phyloP scores from a whole-genome alignment of 345 rosid genomes.

The Cardamine chenopodiifolia region DNA sequence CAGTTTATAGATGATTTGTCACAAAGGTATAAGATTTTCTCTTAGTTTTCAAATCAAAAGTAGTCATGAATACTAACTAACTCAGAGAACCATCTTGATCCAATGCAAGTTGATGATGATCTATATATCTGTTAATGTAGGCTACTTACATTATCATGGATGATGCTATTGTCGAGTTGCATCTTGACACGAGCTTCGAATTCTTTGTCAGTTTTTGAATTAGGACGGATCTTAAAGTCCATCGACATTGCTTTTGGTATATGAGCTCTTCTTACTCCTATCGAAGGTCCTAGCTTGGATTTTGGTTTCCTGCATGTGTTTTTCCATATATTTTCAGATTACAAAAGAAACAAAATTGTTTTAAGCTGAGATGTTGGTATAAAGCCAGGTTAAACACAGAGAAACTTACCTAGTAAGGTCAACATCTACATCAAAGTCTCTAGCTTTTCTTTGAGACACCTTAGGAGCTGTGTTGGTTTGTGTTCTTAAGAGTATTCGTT shows the following conservation, averaged over 20 bases:
- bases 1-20: constrained; percentile 68
- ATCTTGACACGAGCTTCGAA: constrained; percentile 58
- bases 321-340: not conserved
- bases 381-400: not conserved
- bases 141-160: constrained; percentile 13
- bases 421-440: constrained; percentile 65
- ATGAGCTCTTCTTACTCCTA: constrained; percentile 54
- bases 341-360: not conserved
- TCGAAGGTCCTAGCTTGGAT: constrained; percentile 49
- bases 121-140: not conserved
- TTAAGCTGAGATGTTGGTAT: constrained; percentile 7
- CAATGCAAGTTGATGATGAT: constrained; percentile 7
- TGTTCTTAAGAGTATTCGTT: constrained; percentile 40
- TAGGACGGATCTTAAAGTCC: constrained; percentile 79
- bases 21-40: constrained; percentile 9
- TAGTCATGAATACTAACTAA: no score
- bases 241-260: constrained; percentile 75
- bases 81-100: not conserved
- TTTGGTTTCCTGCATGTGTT: constrained; percentile 40
- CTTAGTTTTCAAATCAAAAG: not conserved
- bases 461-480: constrained; percentile 55
- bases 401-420: constrained; percentile 50
- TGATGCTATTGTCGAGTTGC: not conserved
- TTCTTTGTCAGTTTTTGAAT: constrained; percentile 64
- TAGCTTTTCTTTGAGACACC: constrained; percentile 46